A percentile compares a stretch with the other conserved stretches of the same genome.
phyloP scores from a whole-genome alignment of 805 yeast species.

The Monosporozyma aerobia region DNA sequence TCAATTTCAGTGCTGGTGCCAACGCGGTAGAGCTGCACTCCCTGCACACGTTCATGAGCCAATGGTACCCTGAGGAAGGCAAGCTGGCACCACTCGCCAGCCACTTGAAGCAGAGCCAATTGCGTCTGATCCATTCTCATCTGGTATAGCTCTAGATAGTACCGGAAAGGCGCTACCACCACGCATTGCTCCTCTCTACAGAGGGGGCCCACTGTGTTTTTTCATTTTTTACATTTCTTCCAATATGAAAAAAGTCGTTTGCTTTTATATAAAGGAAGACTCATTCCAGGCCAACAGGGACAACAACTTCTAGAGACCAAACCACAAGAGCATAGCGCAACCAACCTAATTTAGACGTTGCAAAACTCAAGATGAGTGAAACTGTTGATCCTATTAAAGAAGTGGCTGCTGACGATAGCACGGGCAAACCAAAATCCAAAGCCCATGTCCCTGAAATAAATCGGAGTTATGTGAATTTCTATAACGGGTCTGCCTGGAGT shows the following conservation, averaged over 20 bases:
- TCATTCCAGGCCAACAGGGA: not conserved
- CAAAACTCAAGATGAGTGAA: not conserved
- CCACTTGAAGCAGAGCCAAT: not conserved
- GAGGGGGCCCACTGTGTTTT: not conserved
- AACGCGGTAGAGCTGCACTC: not conserved
- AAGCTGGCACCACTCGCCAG: not conserved
- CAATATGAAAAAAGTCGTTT: too few relatives aligned
- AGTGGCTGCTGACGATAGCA: not conserved
- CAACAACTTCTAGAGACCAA: not conserved
- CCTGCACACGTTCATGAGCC: not conserved
- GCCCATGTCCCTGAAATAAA: conserved; percentile 22
- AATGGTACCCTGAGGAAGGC: not conserved
- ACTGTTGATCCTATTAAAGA: not conserved
- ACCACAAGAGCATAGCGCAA: not conserved
- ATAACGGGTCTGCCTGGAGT: conserved; percentile 20
- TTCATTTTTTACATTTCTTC: not conserved
- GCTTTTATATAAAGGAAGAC: not conserved
- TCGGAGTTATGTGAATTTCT: conserved; percentile 16
- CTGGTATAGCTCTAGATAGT: not conserved
- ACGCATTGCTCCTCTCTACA: not conserved
- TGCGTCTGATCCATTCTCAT: not conserved
- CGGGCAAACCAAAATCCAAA: conserved; percentile 4
- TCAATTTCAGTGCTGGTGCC: not conserved
- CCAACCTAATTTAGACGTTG: not conserved
- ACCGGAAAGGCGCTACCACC: not conserved